These are phyloP conservation scores for Passiflora organensis DNA, from an alignment of 345 rosid species.

Conservation along the genomic window DNA sequence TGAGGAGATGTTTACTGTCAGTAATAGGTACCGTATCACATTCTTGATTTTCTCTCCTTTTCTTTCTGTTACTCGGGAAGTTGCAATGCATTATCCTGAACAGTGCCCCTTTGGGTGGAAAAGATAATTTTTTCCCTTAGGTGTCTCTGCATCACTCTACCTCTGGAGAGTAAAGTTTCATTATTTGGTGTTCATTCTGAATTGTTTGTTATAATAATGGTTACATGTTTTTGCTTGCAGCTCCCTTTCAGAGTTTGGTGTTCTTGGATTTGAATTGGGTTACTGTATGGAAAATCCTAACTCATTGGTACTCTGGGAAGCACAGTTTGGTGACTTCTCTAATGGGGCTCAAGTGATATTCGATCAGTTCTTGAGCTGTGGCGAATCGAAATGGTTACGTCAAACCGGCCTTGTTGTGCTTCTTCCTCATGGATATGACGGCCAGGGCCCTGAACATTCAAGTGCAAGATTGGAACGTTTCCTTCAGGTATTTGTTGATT, in stretches of 20 bases:
- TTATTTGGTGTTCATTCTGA: neutral
- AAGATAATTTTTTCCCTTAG: neutral
- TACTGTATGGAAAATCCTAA: slow-evolving; percentile 86
- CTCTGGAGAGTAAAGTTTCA: too few relatives aligned
- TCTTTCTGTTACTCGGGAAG: too few relatives aligned
- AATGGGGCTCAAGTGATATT: slow-evolving; percentile 86
- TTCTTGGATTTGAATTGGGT: slow-evolving; percentile 80
- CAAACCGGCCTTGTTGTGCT: slow-evolving; percentile 73
- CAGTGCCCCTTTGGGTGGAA: neutral
- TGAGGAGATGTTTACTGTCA: slow-evolving; percentile 81
- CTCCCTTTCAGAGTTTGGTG: slow-evolving; percentile 81
- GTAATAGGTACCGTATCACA: slow-evolving; percentile 56
- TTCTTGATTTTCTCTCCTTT: neutral
- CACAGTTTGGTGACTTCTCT: slow-evolving; percentile 82
- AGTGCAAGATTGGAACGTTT: slow-evolving; percentile 74
- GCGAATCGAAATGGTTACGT: slow-evolving; percentile 83
- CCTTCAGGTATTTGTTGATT: slow-evolving; percentile 47
- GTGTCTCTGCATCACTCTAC: too few relatives aligned
- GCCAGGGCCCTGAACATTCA: slow-evolving; percentile 88
- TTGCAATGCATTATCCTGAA: too few relatives aligned
- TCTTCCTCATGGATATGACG: slow-evolving; percentile 82
- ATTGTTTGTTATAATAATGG: neutral
- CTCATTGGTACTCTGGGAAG: slow-evolving; percentile 70
- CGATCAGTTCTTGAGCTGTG: slow-evolving; percentile 74
- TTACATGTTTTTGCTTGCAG: slow-evolving; percentile 29